A percentile compares a stretch with the other conserved stretches of the same genome.
Evolutionary conservation across 495 filamentous ascomycete species (phyloP).

Genomic region (Jackrogersella multiformis): DNA sequence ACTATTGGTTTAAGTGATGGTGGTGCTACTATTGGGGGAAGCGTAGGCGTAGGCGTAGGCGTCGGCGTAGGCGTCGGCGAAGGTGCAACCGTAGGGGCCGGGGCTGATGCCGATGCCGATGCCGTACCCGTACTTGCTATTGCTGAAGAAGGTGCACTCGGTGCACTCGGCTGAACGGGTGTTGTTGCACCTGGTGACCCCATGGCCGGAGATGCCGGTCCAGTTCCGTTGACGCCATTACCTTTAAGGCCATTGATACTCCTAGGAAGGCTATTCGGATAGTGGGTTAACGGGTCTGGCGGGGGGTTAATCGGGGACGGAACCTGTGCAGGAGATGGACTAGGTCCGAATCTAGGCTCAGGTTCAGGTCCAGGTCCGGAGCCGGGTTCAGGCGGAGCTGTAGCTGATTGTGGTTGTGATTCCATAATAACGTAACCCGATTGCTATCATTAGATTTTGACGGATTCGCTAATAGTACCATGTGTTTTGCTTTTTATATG

Average conservation of each 20-base stretch:
- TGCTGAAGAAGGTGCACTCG: not conserved
- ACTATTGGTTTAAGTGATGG: conserved; percentile 21
- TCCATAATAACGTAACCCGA: conserved; percentile 25
- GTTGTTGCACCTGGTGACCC: conserved; percentile 11
- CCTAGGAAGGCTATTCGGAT: conserved; percentile 35
- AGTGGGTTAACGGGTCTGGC: conserved; percentile 16
- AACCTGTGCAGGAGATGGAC: not conserved
- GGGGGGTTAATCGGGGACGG: conserved; percentile 14
- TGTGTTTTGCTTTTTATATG: conserved; percentile 4
- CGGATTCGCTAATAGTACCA: conserved; percentile 7
- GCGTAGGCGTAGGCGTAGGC: not conserved
- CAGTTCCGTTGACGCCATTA: conserved; percentile 8
- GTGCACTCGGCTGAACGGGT: conserved; percentile 13
- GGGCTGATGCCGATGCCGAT: not conserved
- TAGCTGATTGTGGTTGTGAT: conserved; percentile 10
- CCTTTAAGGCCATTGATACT: conserved; percentile 36
- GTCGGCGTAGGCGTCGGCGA: not conserved
- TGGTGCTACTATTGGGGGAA: not conserved
- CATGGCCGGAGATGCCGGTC: not conserved
- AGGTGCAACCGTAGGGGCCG: too few relatives aligned
- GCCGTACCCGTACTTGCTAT: not conserved
- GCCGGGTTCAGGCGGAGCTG: conserved; percentile 10
- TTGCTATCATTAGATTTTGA: conserved; percentile 20
- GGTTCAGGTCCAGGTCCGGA: not conserved
- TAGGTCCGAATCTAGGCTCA: not conserved